Percentiles rank a stretch among this genome's conserved stretches.
Evolutionary conservation across 2,329 filamentous ascomycete genomes (phyloP).

Genomic region (Chrysoporthe cubensis): DNA sequence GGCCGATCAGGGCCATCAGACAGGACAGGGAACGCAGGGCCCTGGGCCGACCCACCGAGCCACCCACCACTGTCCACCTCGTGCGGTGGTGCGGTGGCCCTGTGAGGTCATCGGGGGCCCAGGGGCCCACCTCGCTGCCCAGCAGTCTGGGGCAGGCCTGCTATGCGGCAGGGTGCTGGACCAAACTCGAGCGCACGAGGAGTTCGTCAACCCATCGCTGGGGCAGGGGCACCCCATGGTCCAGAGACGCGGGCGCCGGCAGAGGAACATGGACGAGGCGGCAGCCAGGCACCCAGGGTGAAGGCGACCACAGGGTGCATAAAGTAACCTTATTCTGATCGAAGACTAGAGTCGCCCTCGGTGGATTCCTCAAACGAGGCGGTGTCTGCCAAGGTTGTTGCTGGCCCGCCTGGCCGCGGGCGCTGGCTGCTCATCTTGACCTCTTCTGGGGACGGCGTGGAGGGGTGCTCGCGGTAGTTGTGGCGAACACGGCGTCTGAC

Average conservation of each 20-base stretch:
- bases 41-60: neutral
- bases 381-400: neutral
- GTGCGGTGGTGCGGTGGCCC: neutral
- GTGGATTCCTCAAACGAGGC: constrained; percentile 1
- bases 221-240: neutral
- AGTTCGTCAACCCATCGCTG: neutral
- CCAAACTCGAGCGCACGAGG: neutral
- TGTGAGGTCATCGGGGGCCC: constrained; percentile 11
- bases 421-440: neutral
- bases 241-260: neutral
- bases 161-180: neutral
- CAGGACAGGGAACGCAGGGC: neutral
- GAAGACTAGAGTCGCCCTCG: neutral
- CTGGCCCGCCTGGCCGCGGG: neutral
- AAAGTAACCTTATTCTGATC: neutral
- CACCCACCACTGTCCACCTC: neutral
- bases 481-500: neutral
- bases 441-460: neutral
- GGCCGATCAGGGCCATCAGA: neutral
- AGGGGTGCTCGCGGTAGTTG: too few relatives aligned
- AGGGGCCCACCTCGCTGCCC: neutral
- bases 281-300: too few relatives aligned
- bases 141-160: neutral
- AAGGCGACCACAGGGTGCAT: neutral
- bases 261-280: neutral